A percentile compares a stretch with the other conserved stretches of the same genome.
Evolutionary conservation across 345 rosid species (phyloP).

Genomic region (Psidium guajava): DNA sequence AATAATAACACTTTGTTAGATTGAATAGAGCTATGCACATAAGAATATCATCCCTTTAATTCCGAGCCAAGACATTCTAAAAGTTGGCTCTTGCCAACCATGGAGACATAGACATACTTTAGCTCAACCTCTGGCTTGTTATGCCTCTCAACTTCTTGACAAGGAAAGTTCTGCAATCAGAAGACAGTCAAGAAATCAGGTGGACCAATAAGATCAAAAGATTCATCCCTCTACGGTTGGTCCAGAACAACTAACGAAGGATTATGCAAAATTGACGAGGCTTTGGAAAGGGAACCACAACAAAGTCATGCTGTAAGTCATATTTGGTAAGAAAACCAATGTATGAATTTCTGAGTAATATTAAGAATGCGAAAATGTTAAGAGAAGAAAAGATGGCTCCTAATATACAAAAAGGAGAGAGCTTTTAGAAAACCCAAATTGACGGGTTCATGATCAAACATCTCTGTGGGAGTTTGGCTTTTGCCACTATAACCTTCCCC

Average conservation of each 20-base stretch:
- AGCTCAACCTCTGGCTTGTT: slow-evolving; percentile 99
- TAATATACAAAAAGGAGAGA: not conserved
- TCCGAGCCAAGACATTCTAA: not conserved
- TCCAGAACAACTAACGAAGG: not conserved
- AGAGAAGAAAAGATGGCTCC: not conserved
- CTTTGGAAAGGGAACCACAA: not conserved
- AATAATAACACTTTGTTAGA: not conserved
- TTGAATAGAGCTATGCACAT: not conserved
- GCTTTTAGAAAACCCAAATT: not conserved
- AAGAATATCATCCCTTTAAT: not conserved
- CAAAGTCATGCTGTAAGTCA: not conserved
- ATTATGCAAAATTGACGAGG: not conserved
- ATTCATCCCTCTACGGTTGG: not conserved
- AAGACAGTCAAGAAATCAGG: not conserved
- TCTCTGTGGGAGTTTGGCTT: not conserved
- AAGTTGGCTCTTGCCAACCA: not conserved
- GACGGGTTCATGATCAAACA: not conserved
- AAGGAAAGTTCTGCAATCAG: slow-evolving; percentile 79
- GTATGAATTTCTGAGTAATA: not conserved
- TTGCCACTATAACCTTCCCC: no score
- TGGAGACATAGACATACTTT: slow-evolving; percentile 45
- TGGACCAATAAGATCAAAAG: not conserved
- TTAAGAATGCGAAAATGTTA: not conserved
- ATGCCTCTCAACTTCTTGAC: slow-evolving; percentile 99
- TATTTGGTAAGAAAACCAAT: not conserved